Conservation (phyloP, 805 yeast species). For the Yamadazyma paraphyllophila region DNA sequence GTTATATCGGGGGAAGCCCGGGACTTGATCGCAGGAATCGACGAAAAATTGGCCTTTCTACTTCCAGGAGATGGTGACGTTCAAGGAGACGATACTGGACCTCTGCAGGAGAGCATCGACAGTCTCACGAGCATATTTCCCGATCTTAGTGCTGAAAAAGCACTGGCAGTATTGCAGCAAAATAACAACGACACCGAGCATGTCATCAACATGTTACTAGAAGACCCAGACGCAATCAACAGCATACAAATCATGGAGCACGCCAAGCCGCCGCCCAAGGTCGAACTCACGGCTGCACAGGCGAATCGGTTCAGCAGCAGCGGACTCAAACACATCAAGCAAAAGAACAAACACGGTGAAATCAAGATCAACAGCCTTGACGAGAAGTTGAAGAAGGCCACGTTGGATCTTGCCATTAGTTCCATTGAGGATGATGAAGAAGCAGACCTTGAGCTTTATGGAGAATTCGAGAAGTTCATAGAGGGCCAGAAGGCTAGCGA, state of each 20-base stretch:
- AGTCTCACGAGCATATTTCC: conserved; percentile 53
- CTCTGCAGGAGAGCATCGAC: conserved; percentile 9
- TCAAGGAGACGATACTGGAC: background rate
- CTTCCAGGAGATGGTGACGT: background rate
- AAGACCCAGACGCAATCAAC: conserved; percentile 49
- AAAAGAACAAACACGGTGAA: conserved; percentile 2
- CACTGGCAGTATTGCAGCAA: conserved; percentile 49
- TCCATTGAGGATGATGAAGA: conserved; percentile 73
- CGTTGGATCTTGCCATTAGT: conserved; percentile 58
- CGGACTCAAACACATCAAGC: background rate
- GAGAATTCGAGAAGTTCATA: conserved; percentile 5
- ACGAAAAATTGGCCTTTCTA: conserved; percentile 50
- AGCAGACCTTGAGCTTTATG: conserved; percentile 66
- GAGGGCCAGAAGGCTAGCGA: background rate
- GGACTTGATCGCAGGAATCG: conserved; percentile 50
- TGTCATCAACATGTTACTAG: conserved; percentile 60
- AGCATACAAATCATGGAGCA: conserved; percentile 17
- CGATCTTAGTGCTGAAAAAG: conserved; percentile 45
- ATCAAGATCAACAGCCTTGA: conserved; percentile 5
- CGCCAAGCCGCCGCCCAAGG: background rate
- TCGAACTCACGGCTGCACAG: background rate
- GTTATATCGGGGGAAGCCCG: conserved; percentile 48
- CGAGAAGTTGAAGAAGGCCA: conserved; percentile 47
- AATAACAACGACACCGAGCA: conserved; percentile 53
- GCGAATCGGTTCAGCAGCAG: conserved; percentile 3